These are phyloP conservation scores for Diplodia intermedia DNA, from an alignment of 2,329 filamentous ascomycete species.

Conservation along the genomic window DNA sequence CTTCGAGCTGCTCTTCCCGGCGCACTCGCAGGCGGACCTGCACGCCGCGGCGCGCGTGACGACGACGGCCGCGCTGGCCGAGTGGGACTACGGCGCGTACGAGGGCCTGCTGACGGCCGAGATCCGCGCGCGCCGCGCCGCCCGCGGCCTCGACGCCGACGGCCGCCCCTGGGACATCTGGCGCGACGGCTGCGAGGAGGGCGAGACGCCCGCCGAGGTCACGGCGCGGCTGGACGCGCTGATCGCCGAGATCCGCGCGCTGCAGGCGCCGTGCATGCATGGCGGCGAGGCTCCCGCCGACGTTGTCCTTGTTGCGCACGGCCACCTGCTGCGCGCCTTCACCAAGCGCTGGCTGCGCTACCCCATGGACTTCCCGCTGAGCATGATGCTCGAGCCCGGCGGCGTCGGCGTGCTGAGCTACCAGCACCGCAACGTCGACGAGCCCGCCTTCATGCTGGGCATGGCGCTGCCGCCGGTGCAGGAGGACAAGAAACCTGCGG, in stretches of 20 bases:
- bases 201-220: constrained; percentile 78
- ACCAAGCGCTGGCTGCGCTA: constrained; percentile 82
- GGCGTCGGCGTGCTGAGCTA: constrained; percentile 84
- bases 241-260: constrained; percentile 73
- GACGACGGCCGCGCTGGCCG: constrained; percentile 74
- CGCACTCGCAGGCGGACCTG: constrained; percentile 3
- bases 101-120: constrained; percentile 78
- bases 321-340: constrained; percentile 83
- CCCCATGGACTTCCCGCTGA: constrained; percentile 70
- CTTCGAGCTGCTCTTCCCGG: constrained; percentile 53
- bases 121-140: constrained; percentile 65
- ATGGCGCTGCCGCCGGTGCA: constrained; percentile 30
- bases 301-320: constrained; percentile 81
- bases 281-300: constrained; percentile 61
- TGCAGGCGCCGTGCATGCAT: constrained; percentile 58
- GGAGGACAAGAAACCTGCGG: not conserved
- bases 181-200: constrained; percentile 84
- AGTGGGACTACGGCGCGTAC: constrained; percentile 90
- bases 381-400: constrained; percentile 81
- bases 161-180: constrained; percentile 81
- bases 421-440: constrained; percentile 77
- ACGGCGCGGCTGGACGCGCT: constrained; percentile 73
- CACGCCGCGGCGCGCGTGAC: constrained; percentile 55
- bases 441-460: constrained; percentile 69
- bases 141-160: constrained; percentile 62